Base-by-base conservation (phyloP, 345 rosid species). In the Gossypium longicalyx region DNA sequence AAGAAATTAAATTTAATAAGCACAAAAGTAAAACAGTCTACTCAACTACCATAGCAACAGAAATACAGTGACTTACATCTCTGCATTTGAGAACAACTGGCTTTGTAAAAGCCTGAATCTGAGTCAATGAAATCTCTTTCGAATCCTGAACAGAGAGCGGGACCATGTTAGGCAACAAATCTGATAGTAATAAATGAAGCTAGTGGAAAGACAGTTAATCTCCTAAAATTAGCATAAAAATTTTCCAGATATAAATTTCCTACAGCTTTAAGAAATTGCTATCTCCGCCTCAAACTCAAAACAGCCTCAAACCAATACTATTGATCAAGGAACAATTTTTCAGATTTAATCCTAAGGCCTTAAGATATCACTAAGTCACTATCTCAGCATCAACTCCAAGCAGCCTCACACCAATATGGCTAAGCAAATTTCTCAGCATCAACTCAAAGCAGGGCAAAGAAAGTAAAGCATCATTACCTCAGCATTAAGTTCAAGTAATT, bases 41-140 rank as follows among this genome's bases (percentile, higher is more conserved):
- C 44, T 49, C 16, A 5, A 65, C 52, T 9, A 67, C 10, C 70
- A 52, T 74, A 68, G 67, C 62, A 38, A 73, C 38, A 38, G 19
- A 47, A 57, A 74, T 52, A 60, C 74, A 71, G 75, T 52, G 16
- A 75, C 65, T 86, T 70, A 95, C 99, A 98, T 95, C 99, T 88
- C 79, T 93, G 85, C 97, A 95, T 79, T 85, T 95, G 78, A 82
- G 25, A 72, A 86, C 89, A 83, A 77, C 81, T 62, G 97, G 89
- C 84, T 84, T 91, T 22, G 67, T 70, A 75, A 95, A 95, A 59
- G 70, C 79, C 73, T 75, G 87, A 78, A 81, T 85, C 77, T 93
- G 97, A 81, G 82, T 62, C 81, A 88, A 73, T 47, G 81, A 76
- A 77, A 91, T 85, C 86, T 95, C 99, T 71, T 86, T 89, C 49